phyloP scores from a whole-genome alignment of 2,329 filamentous ascomycete species.

The Pseudophaeomoniella oleicola region DNA sequence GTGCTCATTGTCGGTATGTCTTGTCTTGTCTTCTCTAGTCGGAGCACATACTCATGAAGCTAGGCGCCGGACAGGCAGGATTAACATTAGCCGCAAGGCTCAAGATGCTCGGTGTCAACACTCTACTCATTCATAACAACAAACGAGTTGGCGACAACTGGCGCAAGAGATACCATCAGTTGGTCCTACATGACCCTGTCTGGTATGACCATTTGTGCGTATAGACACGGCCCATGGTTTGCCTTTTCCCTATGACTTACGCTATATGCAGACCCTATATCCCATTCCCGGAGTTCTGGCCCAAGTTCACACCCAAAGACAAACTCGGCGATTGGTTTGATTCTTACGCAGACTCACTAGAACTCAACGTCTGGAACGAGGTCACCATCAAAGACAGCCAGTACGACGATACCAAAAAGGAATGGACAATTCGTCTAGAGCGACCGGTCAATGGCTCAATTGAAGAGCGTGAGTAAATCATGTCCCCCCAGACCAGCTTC shows the following conservation, averaged over 20 bases:
- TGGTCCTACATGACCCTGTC: slow-evolving; percentile 55
- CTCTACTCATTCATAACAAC: slow-evolving; percentile 45
- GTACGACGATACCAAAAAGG: slow-evolving; percentile 34
- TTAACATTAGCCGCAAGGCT: slow-evolving; percentile 43
- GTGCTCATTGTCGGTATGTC: slow-evolving; percentile 48
- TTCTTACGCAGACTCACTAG: slow-evolving; percentile 47
- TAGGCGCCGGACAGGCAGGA: slow-evolving; percentile 47
- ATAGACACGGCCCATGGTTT: not conserved
- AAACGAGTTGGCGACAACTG: slow-evolving; percentile 49
- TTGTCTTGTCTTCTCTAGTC: too few relatives aligned
- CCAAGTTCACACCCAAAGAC: slow-evolving; percentile 57
- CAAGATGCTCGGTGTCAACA: slow-evolving; percentile 41
- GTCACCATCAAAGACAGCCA: slow-evolving; percentile 33
- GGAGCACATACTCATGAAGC: too few relatives aligned
- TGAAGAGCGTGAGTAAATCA: slow-evolving; percentile 25
- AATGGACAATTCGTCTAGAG: slow-evolving; percentile 42
- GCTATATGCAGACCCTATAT: slow-evolving; percentile 43
- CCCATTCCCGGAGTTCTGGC: slow-evolving; percentile 50
- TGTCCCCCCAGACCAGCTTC: not conserved
- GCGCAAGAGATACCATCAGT: slow-evolving; percentile 47
- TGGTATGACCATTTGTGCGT: slow-evolving; percentile 27
- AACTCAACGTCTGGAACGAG: slow-evolving; percentile 52
- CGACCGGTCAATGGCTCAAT: slow-evolving; percentile 22
- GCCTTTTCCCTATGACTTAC: not conserved
- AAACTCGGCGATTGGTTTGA: slow-evolving; percentile 58